These are phyloP conservation scores for Podospora tetraspora DNA, from an alignment of 495 filamentous ascomycete species.

Conservation along the genomic window DNA sequence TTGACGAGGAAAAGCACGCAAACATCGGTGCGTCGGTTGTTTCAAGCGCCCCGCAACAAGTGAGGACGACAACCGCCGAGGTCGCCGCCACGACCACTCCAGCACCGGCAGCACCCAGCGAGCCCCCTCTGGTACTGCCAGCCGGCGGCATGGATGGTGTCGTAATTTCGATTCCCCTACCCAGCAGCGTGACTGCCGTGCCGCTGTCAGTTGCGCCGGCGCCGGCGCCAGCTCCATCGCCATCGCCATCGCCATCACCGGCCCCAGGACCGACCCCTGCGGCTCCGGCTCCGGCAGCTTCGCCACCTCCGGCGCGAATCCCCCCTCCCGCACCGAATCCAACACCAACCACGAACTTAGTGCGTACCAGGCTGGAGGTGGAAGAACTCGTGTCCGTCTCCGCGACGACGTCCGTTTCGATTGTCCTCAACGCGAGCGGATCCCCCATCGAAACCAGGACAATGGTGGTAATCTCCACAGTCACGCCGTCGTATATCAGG, in stretches of 20 bases:
- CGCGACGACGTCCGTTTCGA: background rate
- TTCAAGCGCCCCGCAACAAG: background rate
- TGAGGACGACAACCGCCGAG: background rate
- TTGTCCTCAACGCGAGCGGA: background rate
- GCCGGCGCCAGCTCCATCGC: background rate
- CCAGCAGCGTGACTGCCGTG: background rate
- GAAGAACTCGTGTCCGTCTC: background rate
- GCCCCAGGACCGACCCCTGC: background rate
- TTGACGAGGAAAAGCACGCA: background rate
- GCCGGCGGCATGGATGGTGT: background rate
- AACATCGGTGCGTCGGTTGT: background rate
- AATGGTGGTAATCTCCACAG: background rate
- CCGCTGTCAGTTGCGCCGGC: background rate
- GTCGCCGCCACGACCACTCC: background rate
- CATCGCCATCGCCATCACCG: background rate
- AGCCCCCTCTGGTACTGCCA: background rate
- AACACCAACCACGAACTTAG: background rate
- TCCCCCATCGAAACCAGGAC: background rate
- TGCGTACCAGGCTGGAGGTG: background rate
- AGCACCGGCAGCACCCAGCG: background rate
- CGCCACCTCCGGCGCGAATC: background rate
- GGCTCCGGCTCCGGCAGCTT: background rate
- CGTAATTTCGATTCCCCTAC: background rate
- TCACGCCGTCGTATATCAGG: slow-evolving; percentile 18
- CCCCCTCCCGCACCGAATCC: background rate